Conservation (phyloP, 75 land plant species). For the Chamaecyparis obtusa region DNA sequence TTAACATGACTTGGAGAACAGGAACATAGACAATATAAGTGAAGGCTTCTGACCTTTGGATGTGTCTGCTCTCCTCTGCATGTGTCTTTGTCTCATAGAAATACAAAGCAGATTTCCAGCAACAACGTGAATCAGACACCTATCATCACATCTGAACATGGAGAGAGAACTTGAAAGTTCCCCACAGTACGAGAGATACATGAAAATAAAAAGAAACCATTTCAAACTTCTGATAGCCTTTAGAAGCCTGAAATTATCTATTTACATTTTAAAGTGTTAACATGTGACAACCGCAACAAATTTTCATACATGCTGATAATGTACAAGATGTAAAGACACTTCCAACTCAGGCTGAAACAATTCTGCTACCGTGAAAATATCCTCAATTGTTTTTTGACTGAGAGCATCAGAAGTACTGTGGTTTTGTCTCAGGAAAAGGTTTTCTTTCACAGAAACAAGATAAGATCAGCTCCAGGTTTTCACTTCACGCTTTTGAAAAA, state of each 20-base stretch:
- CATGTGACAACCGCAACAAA: background rate
- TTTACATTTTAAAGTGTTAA: background rate
- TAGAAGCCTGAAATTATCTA: constrained; percentile 3
- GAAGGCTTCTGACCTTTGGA: background rate
- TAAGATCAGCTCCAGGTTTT: background rate
- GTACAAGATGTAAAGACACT: background rate
- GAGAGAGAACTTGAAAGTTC: background rate
- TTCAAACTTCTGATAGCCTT: background rate
- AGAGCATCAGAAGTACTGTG: background rate
- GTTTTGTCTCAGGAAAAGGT: background rate
- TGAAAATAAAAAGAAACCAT: background rate
- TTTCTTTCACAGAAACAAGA: background rate
- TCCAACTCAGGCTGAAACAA: background rate
- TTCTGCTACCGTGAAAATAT: background rate
- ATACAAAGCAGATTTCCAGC: background rate
- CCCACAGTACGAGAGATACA: background rate
- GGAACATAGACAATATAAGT: background rate
- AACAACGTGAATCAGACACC: background rate
- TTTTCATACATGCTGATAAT: background rate
- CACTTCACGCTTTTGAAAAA: background rate
- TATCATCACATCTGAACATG: background rate
- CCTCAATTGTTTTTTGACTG: background rate
- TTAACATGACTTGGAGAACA: background rate
- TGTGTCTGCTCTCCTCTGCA: background rate
- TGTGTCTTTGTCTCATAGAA: background rate